Evolutionary conservation across 2,329 filamentous ascomycete species (phyloP).

Genomic region (Colletotrichum sp.): DNA sequence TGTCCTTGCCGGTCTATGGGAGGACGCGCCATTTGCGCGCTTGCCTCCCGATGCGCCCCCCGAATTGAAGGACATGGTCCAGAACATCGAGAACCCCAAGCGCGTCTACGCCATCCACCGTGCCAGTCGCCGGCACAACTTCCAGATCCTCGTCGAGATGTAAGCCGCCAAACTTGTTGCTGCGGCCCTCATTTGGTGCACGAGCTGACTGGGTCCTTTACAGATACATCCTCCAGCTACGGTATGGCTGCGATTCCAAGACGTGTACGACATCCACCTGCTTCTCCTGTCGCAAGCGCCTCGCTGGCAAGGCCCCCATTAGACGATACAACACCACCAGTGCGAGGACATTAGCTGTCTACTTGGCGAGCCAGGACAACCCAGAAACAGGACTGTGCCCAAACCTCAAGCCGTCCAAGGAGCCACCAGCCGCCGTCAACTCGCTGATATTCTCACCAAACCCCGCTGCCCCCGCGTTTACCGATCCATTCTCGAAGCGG

Average conservation of each 20-base stretch:
- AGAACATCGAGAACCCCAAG: constrained; percentile 66
- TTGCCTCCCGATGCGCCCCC: constrained; percentile 65
- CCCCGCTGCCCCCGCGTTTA: constrained; percentile 26
- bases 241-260: constrained; percentile 75
- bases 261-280: constrained; percentile 79
- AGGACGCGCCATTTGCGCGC: constrained; percentile 59
- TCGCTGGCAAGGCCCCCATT: constrained; percentile 70
- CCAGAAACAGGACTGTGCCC: constrained; percentile 74
- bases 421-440: constrained; percentile 49
- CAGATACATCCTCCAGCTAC: constrained; percentile 83
- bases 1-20: constrained; percentile 64
- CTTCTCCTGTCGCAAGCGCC: constrained; percentile 76
- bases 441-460: constrained; percentile 52
- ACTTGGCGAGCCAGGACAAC: constrained; percentile 81
- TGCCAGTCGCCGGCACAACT: constrained; percentile 65
- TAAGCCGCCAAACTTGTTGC: constrained; percentile 36
- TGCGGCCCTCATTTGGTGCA: not conserved
- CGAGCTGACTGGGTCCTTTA: constrained; percentile 22
- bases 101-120: constrained; percentile 66
- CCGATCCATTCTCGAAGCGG: constrained; percentile 15
- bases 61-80: constrained; percentile 59
- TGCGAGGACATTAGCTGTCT: constrained; percentile 80
- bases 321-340: constrained; percentile 83
- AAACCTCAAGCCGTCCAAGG: constrained; percentile 45
- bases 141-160: constrained; percentile 73